phyloP scores from a whole-genome alignment of 495 filamentous ascomycete species.

The Neurospora sp. region DNA sequence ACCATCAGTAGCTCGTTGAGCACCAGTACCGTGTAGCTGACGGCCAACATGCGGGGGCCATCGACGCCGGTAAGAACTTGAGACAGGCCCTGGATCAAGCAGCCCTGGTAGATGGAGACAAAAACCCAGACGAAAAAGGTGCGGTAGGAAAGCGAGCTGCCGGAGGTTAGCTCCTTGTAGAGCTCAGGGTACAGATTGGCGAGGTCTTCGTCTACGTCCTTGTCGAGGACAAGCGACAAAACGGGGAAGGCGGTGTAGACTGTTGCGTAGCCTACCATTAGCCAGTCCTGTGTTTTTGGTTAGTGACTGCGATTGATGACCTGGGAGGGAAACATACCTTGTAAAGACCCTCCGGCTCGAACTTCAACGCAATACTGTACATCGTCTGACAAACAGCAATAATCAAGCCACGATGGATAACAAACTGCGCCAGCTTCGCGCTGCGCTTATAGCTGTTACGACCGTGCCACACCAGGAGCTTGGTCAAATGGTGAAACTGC shows the following conservation, averaged over 20 bases:
- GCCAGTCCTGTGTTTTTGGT: constrained; percentile 57
- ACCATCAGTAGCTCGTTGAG: constrained; percentile 97
- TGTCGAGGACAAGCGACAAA: constrained; percentile 91
- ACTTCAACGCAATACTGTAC: constrained; percentile 84
- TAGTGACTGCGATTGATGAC: constrained; percentile 6
- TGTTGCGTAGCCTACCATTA: constrained; percentile 93
- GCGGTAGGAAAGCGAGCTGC: constrained; percentile 74
- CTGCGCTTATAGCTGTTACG: constrained; percentile 93
- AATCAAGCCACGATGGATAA: constrained; percentile 94
- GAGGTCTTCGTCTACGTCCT: constrained; percentile 85
- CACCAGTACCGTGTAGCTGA: constrained; percentile 86
- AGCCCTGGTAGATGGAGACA: constrained; percentile 89
- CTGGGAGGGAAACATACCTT: constrained; percentile 21
- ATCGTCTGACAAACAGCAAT: constrained; percentile 94
- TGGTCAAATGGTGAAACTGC: constrained; percentile 92
- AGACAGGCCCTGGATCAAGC: constrained; percentile 83
- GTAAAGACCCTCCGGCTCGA: constrained; percentile 90
- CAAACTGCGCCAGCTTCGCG: constrained; percentile 93
- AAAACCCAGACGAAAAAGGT: constrained; percentile 98
- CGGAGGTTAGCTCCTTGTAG: constrained; percentile 87
- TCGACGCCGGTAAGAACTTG: constrained; percentile 75
- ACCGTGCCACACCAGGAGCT: constrained; percentile 95
- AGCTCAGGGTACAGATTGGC: constrained; percentile 95
- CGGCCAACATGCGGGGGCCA: constrained; percentile 66
- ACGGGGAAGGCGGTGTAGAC: constrained; percentile 93